Evolutionary conservation across 345 rosid species (phyloP).

Genomic region (Gossypioides kirkii): DNA sequence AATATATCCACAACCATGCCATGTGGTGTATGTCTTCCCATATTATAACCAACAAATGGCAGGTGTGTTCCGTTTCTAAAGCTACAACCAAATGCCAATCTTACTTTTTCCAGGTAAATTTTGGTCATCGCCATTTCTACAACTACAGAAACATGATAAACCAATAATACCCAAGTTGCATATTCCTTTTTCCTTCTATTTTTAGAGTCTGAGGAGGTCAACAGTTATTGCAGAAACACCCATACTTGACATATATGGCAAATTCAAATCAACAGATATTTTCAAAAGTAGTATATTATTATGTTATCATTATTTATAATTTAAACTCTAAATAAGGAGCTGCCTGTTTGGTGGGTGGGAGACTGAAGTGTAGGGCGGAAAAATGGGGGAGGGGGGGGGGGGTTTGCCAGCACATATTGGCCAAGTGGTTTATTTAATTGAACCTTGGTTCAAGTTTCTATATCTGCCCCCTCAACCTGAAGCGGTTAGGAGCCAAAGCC

Average conservation of each 20-base stretch:
- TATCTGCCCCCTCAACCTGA: neutral
- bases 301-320: neutral
- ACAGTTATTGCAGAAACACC: neutral
- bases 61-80: neutral
- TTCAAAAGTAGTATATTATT: neutral
- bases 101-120: neutral
- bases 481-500: neutral
- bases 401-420: constrained; percentile 7
- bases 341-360: constrained; percentile 9
- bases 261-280: neutral
- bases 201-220: neutral
- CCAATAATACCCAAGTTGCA: neutral
- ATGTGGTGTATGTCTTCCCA: neutral
- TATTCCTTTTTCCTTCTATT: neutral
- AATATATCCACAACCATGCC: neutral
- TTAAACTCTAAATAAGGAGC: neutral
- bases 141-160: neutral
- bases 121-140: neutral
- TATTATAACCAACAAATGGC: neutral
- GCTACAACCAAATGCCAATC: neutral
- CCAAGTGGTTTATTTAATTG: neutral
- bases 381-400: neutral
- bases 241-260: neutral
- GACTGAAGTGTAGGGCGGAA: neutral
- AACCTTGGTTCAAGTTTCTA: neutral